Base-by-base conservation (phyloP, 257 asterid species). In the Primulina huaijiensis region DNA sequence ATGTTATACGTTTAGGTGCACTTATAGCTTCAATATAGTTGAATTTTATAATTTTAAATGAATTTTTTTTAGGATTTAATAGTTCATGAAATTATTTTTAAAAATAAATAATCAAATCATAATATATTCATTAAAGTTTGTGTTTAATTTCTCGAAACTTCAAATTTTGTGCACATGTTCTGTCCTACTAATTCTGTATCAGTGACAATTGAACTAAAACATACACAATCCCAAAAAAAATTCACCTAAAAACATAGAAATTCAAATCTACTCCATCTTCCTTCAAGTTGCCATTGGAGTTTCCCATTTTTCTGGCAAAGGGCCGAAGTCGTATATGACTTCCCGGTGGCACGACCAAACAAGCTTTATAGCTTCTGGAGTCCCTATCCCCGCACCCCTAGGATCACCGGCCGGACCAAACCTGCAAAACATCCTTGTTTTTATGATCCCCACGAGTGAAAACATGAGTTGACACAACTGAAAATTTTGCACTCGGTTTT, bases 341-440 rank as follows among this genome's bases (percentile, higher is more conserved):
- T 89, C 97, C 66, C 97, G 75, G 55, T 89, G 98, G 83, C 95
- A 89, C 5, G 98, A 93, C 96, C 97, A 93, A 1, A 93, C 97
- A 1, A 93, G 91, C 81, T 82, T 86, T 73, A 90, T 89, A 35
- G 98, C 96, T 71, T 90, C 98, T 0, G 96, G 95, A 37, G 96
- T 90, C 53, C 97, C 98, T 29, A 90, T 93, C 59, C 98, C 97
- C 0, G 96, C 97, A 40, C 97, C 94, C 73, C 90, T 81, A 25
- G 95, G 97, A 74, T 90, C 98, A 68, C 97, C 98, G 1, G 90
- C 87, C 2, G 97, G 96, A 16, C 97, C 95, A 59, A 90, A 90
- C 97, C 97, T 90, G 72, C 59, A 72, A 6, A 10, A 34, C n/a
- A 21, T 38, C 20, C 3, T 29, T 20, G 33, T 64, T 63, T 57